These are phyloP conservation scores for Solanum chaucha DNA, from an alignment of 257 asterid species.

Conservation along the genomic window DNA sequence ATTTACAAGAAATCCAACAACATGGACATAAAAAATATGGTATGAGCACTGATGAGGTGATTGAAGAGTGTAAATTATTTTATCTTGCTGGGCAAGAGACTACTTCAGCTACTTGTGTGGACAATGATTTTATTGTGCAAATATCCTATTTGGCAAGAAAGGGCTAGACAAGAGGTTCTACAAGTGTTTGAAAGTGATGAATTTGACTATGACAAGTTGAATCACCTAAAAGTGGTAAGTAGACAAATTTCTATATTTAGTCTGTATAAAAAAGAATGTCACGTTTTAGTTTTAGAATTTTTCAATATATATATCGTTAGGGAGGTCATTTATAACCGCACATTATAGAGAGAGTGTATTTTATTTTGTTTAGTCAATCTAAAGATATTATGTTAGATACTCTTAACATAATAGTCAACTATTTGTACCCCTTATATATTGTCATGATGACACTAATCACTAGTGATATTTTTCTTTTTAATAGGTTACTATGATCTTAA, in stretches of 20 bases:
- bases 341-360: too few species aligned
- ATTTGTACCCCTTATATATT: too few species aligned
- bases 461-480: background rate
- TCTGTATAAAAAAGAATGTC: background rate
- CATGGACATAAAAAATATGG: conserved; percentile 3
- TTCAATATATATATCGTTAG: background rate
- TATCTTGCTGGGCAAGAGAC: conserved; percentile 21
- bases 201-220: conserved; percentile 5
- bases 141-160: conserved; percentile 12
- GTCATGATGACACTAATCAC: background rate
- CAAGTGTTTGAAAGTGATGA: conserved; percentile 1
- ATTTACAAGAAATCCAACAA: background rate
- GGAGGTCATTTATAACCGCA: too few species aligned
- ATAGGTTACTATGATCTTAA: conserved; percentile 7
- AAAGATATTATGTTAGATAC: too few species aligned
- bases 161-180: conserved; percentile 13
- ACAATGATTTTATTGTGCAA: conserved; percentile 14
- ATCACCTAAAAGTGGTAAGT: too few species aligned
- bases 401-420: too few species aligned
- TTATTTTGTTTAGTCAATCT: too few species aligned
- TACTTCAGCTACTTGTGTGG: conserved; percentile 10
- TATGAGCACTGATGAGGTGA: background rate
- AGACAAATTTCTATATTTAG: background rate
- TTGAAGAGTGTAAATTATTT: conserved; percentile 23
- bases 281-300: too few species aligned